A percentile compares a stretch with the other conserved stretches of the same genome.
phyloP scores from a whole-genome alignment of 148 eudicot genomes.

The Rhododendron ovatum region DNA sequence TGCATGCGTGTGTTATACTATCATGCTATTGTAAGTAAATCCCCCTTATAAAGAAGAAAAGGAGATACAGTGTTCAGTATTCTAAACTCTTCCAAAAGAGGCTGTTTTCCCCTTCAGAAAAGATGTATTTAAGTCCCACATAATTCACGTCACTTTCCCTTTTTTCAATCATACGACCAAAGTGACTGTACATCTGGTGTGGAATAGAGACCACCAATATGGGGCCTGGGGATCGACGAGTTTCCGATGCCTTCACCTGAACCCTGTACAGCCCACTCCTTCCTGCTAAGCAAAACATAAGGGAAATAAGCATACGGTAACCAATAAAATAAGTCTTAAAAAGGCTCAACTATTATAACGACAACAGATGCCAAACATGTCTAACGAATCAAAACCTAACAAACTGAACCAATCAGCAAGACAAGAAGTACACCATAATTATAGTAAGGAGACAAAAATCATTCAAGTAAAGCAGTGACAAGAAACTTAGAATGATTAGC shows the following conservation, averaged over 20 bases:
- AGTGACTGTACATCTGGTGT: conserved; percentile 85
- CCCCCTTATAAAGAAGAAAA: conserved; percentile 39
- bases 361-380: background rate
- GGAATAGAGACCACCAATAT: conserved; percentile 75
- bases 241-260: conserved; percentile 50
- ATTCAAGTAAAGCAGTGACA: background rate
- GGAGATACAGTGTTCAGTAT: conserved; percentile 61
- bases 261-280: conserved; percentile 51
- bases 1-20: conserved; percentile 48
- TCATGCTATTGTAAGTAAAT: conserved; percentile 58
- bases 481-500: background rate
- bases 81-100: conserved; percentile 57
- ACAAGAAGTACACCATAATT: background rate
- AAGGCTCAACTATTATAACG: background rate
- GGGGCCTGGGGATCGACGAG: conserved; percentile 48
- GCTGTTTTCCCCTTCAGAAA: conserved; percentile 44
- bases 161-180: conserved; percentile 81
- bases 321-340: background rate
- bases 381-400: background rate
- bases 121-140: conserved; percentile 53
- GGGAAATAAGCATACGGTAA: background rate
- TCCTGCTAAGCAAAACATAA: conserved; percentile 42
- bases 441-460: background rate
- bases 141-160: conserved; percentile 5
- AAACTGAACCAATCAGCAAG: background rate